phyloP scores from a whole-genome alignment of 225 moss, liverwort and hornwort genomes.

The Climacium dendroides region DNA sequence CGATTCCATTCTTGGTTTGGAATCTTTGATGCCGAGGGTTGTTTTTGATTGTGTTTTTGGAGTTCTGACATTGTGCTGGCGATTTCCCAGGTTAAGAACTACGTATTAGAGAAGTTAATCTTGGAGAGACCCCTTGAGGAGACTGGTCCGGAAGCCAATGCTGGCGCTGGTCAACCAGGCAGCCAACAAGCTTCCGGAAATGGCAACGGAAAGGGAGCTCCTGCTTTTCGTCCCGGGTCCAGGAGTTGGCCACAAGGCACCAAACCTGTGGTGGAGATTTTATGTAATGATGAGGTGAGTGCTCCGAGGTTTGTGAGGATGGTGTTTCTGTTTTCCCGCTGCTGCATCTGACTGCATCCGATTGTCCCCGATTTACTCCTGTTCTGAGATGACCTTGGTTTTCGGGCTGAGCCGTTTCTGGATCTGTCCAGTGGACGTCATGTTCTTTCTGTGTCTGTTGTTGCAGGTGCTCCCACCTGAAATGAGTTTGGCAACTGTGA shows the following conservation, averaged over 20 bases:
- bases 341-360: background rate
- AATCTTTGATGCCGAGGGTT: background rate
- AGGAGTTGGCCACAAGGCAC: constrained; percentile 60
- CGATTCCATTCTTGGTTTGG: background rate
- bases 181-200: constrained; percentile 54
- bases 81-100: constrained; percentile 76
- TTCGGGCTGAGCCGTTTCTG: background rate
- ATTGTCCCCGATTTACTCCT: background rate
- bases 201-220: constrained; percentile 26
- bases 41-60: background rate
- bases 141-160: constrained; percentile 37
- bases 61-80: background rate
- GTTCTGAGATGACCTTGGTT: background rate
- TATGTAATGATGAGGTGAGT: constrained; percentile 78
- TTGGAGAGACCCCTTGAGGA: constrained; percentile 76
- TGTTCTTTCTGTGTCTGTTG: background rate
- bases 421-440: background rate
- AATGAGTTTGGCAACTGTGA: constrained; percentile 88
- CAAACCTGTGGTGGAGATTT: constrained; percentile 70
- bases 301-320: background rate
- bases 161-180: constrained; percentile 35
- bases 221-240: constrained; percentile 35
- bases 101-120: constrained; percentile 83
- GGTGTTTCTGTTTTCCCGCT: background rate
- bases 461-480: constrained; percentile 71